Base-by-base conservation (phyloP, 1,284 basidiomycete species). In the Ceratobasidium papillatum region DNA sequence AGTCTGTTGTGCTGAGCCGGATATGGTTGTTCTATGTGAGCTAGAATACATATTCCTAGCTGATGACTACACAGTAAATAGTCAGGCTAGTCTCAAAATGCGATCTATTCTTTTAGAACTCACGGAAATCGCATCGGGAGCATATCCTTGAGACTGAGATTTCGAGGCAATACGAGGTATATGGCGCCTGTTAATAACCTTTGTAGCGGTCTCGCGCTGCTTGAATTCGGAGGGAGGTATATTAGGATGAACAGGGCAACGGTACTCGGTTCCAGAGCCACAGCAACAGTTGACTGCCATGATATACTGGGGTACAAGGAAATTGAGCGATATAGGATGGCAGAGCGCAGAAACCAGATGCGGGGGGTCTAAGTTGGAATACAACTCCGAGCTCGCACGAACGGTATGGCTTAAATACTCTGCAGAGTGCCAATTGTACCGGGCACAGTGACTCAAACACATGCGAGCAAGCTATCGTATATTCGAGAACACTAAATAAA, bases 401-500 rank as follows among this genome's bases (percentile, higher is more conserved):
- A n/a, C n/a, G n/a, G n/a, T n/a, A n/a, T n/a, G n/a, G n/a, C 54
- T 56, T 56, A 56, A 52, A 52, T 56, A 56, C n/a, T 17, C 47
- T n/a, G 47, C 47, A 51, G 25, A 22, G 47, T 51, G 7, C 43
- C 19, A n/a, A n/a, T n/a, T n/a, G n/a, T n/a, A n/a, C 43, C 25
- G 25, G 54, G 30, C 30, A 19, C 7, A 4, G 54, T 32, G n/a
- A 19, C 11, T 11, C 51, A 58, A 58, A 34, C 34, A 34, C 30
- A 19, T 58, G 11, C 34, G 8, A 11, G n/a, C 34, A 58, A 58
- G 27, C 54, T 7, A 14, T 58, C 27, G 30, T 58, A 58, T 58
- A 58, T 58, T 58, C 54, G 54, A 58, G 54, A 58, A 58, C 12
- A 34, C 9, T 58, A 58, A 25, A 32, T 63, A 63, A 38, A 63